A percentile compares a stretch with the other conserved stretches of the same genome.
phyloP scores from a whole-genome alignment of 1,139 yeast genomes.

The Schwanniomyces etchellsii region DNA sequence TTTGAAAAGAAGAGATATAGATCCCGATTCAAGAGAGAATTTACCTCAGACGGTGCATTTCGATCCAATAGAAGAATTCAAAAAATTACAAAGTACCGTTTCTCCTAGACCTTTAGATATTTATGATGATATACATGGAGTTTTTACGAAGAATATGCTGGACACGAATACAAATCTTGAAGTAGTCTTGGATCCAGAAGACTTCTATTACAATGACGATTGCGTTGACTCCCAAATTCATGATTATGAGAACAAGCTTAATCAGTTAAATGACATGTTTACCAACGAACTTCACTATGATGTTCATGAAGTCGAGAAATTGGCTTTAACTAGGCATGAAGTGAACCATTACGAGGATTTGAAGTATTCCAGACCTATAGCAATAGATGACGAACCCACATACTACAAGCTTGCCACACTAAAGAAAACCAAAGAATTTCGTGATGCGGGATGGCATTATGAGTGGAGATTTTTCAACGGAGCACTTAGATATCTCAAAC shows the following conservation, averaged over 20 bases:
- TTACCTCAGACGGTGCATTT: conserved; percentile 10
- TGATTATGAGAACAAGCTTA: conserved; percentile 10
- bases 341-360: conserved; percentile 20
- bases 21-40: conserved; percentile 8
- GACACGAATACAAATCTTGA: conserved; percentile 13
- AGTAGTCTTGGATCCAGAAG: conserved; percentile 12
- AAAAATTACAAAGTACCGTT: conserved; percentile 13
- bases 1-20: conserved; percentile 9
- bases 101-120: conserved; percentile 15
- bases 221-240: conserved; percentile 14
- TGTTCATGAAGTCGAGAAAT: conserved; percentile 16
- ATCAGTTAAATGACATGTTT: conserved; percentile 2
- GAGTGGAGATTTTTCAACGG: conserved; percentile 45
- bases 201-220: conserved; percentile 19
- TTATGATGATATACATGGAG: conserved; percentile 15
- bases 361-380: conserved; percentile 10
- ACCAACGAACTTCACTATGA: neutral
- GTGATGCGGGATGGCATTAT: conserved; percentile 36
- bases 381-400: conserved; percentile 18
- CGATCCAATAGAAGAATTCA: conserved; percentile 16
- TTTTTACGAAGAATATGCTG: conserved; percentile 16
- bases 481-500: conserved; percentile 22
- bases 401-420: conserved; percentile 31
- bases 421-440: conserved; percentile 18
- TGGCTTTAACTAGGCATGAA: conserved; percentile 11